Evolutionary conservation across 2,329 filamentous ascomycete species (phyloP).

Genomic region (Parastagonospora avenae): DNA sequence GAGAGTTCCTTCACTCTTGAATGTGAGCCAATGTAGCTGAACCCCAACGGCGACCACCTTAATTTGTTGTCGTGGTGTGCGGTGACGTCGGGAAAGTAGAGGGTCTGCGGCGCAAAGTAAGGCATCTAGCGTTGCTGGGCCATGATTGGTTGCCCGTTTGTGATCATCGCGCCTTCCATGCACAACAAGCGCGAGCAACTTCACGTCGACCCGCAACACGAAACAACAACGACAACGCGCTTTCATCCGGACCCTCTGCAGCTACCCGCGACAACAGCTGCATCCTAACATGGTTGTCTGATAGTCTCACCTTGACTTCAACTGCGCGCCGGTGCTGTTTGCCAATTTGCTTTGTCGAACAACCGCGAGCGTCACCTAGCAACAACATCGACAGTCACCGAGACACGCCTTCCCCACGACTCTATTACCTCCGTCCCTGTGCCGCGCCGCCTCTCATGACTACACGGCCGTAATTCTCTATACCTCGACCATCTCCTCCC

Average conservation of each 20-base stretch:
- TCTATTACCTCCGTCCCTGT: constrained; percentile 2
- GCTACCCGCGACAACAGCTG: constrained; percentile 12
- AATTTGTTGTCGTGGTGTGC: constrained; percentile 7
- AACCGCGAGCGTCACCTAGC: constrained; percentile 41
- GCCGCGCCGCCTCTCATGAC: constrained; percentile 34
- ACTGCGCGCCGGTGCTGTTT: constrained; percentile 29
- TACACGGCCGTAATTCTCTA: constrained; percentile 14
- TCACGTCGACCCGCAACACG: constrained; percentile 13
- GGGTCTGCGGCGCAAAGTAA: constrained; percentile 6
- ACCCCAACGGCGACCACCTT: too few species aligned
- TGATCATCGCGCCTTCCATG: constrained; percentile 8
- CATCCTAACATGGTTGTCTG: constrained; percentile 18
- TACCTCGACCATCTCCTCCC: constrained; percentile 11
- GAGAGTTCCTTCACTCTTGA: background rate
- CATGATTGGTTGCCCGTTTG: constrained; percentile 1
- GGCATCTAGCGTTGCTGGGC: constrained; percentile 4
- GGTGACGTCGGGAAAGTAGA: constrained; percentile 14
- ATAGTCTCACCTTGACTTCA: constrained; percentile 13
- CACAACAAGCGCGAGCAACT: constrained; percentile 34
- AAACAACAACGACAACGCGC: constrained; percentile 13
- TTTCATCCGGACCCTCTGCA: constrained; percentile 8
- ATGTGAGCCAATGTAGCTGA: background rate
- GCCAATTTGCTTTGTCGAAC: constrained; percentile 48
- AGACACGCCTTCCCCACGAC: constrained; percentile 15
- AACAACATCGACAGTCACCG: constrained; percentile 30